Conservation (phyloP, 805 yeast species). For the Teunomyces barrocoloradensis region DNA sequence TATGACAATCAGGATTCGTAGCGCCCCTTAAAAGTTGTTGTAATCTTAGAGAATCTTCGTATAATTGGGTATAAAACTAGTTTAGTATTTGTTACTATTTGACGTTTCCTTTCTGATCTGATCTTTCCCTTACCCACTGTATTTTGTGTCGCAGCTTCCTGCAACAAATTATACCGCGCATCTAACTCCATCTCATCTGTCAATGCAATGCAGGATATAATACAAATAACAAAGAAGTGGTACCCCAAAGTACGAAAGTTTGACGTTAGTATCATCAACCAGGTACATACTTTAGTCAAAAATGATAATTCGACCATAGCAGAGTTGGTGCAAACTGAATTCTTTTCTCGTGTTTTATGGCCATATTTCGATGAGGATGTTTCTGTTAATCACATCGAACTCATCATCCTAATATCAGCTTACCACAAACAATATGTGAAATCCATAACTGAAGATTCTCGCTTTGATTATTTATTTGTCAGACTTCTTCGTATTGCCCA, state of each 20-base stretch:
- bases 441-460: conserved; percentile 14
- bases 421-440: conserved; percentile 3
- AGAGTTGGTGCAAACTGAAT: conserved; percentile 16
- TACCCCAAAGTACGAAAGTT: conserved; percentile 17
- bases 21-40: too few species aligned
- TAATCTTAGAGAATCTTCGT: too few species aligned
- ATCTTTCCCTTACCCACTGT: too few species aligned
- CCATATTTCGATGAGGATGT: conserved; percentile 37
- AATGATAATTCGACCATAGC: background rate
- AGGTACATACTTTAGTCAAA: conserved; percentile 14
- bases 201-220: background rate
- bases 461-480: conserved; percentile 24
- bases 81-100: too few species aligned
- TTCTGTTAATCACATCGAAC: conserved; percentile 38
- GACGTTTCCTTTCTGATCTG: too few species aligned
- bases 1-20: too few species aligned
- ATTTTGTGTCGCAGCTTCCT: too few species aligned
- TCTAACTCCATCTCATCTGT: too few species aligned
- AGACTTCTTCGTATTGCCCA: conserved; percentile 25
- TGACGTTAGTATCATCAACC: conserved; percentile 12
- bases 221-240: conserved; percentile 16
- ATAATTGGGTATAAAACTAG: too few species aligned
- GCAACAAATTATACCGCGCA: too few species aligned
- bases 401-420: conserved; percentile 18
- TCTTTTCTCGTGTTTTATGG: conserved; percentile 39